Conservation (phyloP, 2,329 filamentous ascomycete genomes). For the Epichloe coenophiala region DNA sequence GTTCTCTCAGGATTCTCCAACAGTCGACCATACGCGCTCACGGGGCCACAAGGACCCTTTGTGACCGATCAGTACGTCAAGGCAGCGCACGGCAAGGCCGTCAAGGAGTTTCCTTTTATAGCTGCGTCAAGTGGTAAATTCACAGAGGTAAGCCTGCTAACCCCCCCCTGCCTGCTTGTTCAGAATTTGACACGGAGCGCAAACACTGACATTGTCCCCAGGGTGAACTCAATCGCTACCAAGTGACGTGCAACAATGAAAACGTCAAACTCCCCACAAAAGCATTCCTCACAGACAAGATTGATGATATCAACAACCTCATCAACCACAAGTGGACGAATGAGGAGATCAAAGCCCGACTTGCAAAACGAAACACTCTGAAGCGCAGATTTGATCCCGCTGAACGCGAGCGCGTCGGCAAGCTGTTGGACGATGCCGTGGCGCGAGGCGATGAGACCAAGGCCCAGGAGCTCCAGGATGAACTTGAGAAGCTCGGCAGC, state of each 20-base stretch:
- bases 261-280: constrained; percentile 63
- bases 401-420: constrained; percentile 54
- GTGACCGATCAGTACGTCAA: constrained; percentile 76
- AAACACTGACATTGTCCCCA: constrained; percentile 25
- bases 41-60: constrained; percentile 62
- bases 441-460: constrained; percentile 47
- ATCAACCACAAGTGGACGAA: constrained; percentile 74
- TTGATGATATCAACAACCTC: constrained; percentile 66
- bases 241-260: constrained; percentile 59
- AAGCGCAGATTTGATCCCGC: constrained; percentile 52
- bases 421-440: constrained; percentile 53
- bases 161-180: too few relatives aligned
- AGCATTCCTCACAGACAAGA: constrained; percentile 53
- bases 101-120: constrained; percentile 80
- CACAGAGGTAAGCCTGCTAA: constrained; percentile 49
- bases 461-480: constrained; percentile 39
- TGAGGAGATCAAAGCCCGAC: constrained; percentile 65
- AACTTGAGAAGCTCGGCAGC: constrained; percentile 48
- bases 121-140: constrained; percentile 76
- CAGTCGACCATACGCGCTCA: constrained; percentile 73
- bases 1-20: constrained; percentile 51
- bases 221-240: constrained; percentile 71
- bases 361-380: constrained; percentile 56
- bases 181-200: not conserved
- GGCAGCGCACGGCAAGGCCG: constrained; percentile 68